Percentiles rank a stretch among this genome's conserved stretches.
phyloP scores from a whole-genome alignment of 2,329 filamentous ascomycete species.

The Metarhizium anisopliae region DNA sequence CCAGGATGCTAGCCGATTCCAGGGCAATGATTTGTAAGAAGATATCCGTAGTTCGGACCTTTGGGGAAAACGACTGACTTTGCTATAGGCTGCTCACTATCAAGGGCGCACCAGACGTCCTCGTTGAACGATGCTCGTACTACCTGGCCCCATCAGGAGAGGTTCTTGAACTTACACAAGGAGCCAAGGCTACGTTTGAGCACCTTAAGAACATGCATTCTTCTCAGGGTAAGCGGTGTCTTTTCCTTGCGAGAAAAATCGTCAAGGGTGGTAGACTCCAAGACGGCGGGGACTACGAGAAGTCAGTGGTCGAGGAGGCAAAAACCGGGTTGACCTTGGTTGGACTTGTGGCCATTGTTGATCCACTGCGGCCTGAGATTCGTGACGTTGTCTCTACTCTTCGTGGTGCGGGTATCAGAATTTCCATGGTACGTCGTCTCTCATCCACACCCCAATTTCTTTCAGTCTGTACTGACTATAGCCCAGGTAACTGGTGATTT shows the following conservation, averaged over 20 bases:
- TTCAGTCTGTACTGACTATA: background rate
- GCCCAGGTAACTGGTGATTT: conserved; percentile 63
- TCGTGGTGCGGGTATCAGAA: conserved; percentile 60
- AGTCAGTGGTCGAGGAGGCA: conserved; percentile 45
- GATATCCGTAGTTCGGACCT: conserved; percentile 1
- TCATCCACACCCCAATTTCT: no score
- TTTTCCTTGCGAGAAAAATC: conserved; percentile 55
- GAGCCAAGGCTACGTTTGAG: conserved; percentile 39
- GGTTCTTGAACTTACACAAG: conserved; percentile 37
- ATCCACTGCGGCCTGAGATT: conserved; percentile 68
- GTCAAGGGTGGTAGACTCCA: conserved; percentile 32
- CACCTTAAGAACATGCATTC: conserved; percentile 60
- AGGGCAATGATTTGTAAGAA: conserved; percentile 27
- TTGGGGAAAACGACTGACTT: background rate
- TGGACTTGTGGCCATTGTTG: conserved; percentile 69
- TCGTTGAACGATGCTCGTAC: conserved; percentile 53
- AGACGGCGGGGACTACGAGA: conserved; percentile 35
- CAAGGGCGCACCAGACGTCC: conserved; percentile 69
- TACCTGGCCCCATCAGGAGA: conserved; percentile 48
- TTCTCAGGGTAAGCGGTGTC: conserved; percentile 56
- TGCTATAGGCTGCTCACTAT: conserved; percentile 52
- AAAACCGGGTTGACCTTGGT: conserved; percentile 55
- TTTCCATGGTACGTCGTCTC: conserved; percentile 55
- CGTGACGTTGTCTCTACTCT: conserved; percentile 57
- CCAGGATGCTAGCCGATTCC: conserved; percentile 24